Evolutionary conservation across 2,329 filamentous ascomycete genomes (phyloP), one percentile per base, ranked within the genome.

Genomic region (Alternaria longipes): DNA sequence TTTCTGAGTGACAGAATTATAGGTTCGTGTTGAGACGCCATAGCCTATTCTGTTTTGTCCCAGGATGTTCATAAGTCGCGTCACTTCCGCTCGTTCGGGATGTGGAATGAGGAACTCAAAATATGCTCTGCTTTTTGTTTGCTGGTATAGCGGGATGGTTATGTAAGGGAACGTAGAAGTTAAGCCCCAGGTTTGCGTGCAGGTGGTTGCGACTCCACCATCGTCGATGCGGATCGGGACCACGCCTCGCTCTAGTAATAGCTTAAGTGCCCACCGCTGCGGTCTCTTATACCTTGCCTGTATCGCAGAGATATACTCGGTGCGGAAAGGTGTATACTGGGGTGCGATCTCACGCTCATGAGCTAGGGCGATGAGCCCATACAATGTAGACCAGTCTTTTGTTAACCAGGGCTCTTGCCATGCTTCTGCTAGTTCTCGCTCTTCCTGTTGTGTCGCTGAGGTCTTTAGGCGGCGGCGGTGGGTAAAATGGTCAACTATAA

Each of bases 31-130:
- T 9, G 30, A 20, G 12, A 52, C 20, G 7, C 9, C 58, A 20
- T 46, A 36, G 11, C 22, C 12, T 32, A 36, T 57, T 18, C 8
- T 34, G 11, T 51, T 52, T 3, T 3, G 0, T 4, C 14, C n/a
- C 8, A 59, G 38, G 4, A 20, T 26, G 5, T 9, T 1, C 0
- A 38, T 12, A 1, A 22, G 44, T 2, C 8, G 18, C 5, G 1
- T 2, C 2, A 22, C 45, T 5, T 24, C 5, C 18, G 34, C 45
- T 7, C 60, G 32, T 22, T 60, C 18, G 0, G 53, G 60, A 34
- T 55, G 45, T 9, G 68, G 67, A 6, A 73, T 36, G 16, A 63
- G 3, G 28, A 73, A 70, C 6, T 65, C 64, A 30, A 71, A 65
- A 32, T 46, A 64, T 0, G 65, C 67, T 1, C 69, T 52, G n/a